Evolutionary conservation across 2,329 filamentous ascomycete genomes (phyloP), one percentile per base, ranked within the genome.

Genomic region (Chaetomium strumarium): DNA sequence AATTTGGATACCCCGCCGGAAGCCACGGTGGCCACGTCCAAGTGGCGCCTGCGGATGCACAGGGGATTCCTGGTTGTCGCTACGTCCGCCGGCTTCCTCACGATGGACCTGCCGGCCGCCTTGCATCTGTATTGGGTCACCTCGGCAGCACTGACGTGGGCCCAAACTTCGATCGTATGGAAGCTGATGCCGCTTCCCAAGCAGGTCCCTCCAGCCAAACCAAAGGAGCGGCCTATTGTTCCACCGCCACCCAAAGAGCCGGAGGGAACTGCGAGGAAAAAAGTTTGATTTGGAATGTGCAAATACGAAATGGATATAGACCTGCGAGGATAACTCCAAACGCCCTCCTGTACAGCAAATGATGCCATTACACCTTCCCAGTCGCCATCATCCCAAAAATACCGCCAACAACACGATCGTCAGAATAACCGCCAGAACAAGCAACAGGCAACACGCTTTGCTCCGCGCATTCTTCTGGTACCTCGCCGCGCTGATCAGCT

Each of bases 401-500:
- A 92, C 87, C 13, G 93, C 95, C 61, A 99, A 72, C 55, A 99
- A 77, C 41, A 99, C 85, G 61, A 99, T 90, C 3, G 90, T 86
- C 63, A 97, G 70, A 55, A 99, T 93, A 44, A 99, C 81, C 1
- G 87, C 85, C 64, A 99, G 69, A 55, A 99, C 92, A 46, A 99
- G 71, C 64, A 99, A 71, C 67, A 99, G 73, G 68, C 91, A 96
- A 68, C 92, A 99, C 38, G 89, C 88, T 77, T 95, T 96, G 72
- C 90, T 93, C 59, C 95, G 81, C 29, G 93, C 93, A 57, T 90
- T 91, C 79, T 91, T 96, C 76, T 99, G 95, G 70, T 97, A 95
- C 63, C 90, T 78, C 58, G 86, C 90, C 16, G 93, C 93, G 63
- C 86, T 86, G 57, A 88, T 80, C 62, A 96, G 77, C 72, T 99